phyloP scores from a whole-genome alignment of 1,139 yeast genomes.

The Pneumocystis canis region DNA sequence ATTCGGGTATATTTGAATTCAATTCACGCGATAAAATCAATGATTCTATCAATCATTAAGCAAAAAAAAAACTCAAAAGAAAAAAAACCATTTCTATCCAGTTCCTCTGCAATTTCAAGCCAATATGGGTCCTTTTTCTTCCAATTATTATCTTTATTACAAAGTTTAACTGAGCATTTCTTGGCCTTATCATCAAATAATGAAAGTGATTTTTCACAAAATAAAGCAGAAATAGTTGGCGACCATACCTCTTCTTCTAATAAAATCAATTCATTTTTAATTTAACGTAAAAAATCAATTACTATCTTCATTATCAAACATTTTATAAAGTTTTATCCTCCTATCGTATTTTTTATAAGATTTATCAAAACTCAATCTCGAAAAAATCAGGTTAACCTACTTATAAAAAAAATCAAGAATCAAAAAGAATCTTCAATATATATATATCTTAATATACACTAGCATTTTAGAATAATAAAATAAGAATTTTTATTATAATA shows the following conservation, averaged over 20 bases:
- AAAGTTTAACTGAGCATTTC: not conserved
- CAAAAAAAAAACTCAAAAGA: not conserved
- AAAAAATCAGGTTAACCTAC: no score
- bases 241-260: not conserved
- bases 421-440: no score
- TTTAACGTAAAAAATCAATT: not conserved
- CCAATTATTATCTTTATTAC: not conserved
- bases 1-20: not conserved
- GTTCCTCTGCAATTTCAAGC: not conserved
- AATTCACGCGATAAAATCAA: not conserved
- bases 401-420: no score
- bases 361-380: no score
- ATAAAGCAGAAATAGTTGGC: not conserved
- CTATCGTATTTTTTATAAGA: not conserved
- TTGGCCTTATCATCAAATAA: not conserved
- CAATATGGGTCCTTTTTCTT: not conserved
- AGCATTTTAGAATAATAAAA: no score
- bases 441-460: no score
- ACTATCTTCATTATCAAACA: not conserved
- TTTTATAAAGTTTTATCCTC: not conserved
- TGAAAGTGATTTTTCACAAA: not conserved
- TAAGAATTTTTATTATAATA: no score
- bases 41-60: not conserved
- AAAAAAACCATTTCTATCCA: not conserved
- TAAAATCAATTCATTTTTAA: not conserved